Conservation (phyloP, 164 flowering plant species). For the Kalanchoe fedtschenkoi region DNA sequence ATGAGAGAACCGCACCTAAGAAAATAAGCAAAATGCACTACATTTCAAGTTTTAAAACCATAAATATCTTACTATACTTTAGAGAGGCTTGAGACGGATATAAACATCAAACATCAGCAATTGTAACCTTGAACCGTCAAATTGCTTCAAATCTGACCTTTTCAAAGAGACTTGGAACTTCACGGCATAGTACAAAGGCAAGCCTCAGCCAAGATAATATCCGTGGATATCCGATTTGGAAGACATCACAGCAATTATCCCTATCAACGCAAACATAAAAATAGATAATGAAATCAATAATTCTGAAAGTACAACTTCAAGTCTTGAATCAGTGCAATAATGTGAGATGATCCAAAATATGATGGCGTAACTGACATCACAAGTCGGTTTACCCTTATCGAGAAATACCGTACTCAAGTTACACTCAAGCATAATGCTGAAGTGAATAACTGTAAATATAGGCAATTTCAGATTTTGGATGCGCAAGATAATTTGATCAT, state of each 20-base stretch:
- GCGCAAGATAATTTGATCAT: too few relatives aligned
- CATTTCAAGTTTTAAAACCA: too few relatives aligned
- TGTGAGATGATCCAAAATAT: background rate
- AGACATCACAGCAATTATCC: constrained; percentile 32
- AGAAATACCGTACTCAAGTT: too few relatives aligned
- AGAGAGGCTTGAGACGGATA: background rate
- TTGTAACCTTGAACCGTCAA: background rate
- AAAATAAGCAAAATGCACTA: too few relatives aligned
- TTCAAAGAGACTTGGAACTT: constrained; percentile 59
- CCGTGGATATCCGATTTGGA: constrained; percentile 23
- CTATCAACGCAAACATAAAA: constrained; percentile 22
- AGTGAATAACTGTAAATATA: too few relatives aligned
- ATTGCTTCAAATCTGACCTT: constrained; percentile 38
- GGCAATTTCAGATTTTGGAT: too few relatives aligned
- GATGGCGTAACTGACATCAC: too few relatives aligned
- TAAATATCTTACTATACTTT: too few relatives aligned
- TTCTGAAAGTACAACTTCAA: background rate
- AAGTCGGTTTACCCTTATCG: too few relatives aligned
- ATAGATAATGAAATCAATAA: background rate
- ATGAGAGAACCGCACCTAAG: too few relatives aligned
- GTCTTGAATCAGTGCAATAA: background rate
- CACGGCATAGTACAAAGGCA: constrained; percentile 63
- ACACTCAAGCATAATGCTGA: too few relatives aligned
- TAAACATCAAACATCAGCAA: background rate
- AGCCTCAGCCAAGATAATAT: constrained; percentile 49